These are phyloP conservation scores for Fusarium musae DNA, from an alignment of 2,329 filamentous ascomycete species.

Conservation along the genomic window DNA sequence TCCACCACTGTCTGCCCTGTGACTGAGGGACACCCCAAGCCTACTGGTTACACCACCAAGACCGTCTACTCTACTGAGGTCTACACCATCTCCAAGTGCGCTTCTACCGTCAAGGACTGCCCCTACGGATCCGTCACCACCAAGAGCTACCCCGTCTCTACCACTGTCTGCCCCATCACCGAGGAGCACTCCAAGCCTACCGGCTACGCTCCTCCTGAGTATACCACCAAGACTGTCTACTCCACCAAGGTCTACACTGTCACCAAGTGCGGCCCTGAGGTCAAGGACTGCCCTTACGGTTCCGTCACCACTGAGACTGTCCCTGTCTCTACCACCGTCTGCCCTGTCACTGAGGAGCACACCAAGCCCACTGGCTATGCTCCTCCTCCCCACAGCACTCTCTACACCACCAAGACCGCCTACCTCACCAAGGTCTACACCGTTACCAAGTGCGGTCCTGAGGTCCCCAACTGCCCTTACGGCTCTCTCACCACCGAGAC, in stretches of 20 bases:
- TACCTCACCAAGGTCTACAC: constrained; percentile 50
- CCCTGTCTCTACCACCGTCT: constrained; percentile 10
- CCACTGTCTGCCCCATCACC: constrained; percentile 34
- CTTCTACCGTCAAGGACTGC: constrained; percentile 48
- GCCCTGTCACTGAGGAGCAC: constrained; percentile 24
- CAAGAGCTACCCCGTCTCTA: constrained; percentile 32
- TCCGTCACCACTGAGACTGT: constrained; percentile 41
- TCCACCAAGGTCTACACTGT: constrained; percentile 49
- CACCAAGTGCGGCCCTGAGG: constrained; percentile 44
- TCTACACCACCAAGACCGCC: constrained; percentile 47
- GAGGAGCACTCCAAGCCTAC: constrained; percentile 34
- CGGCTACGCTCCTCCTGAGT: constrained; percentile 48
- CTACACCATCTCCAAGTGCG: constrained; percentile 31
- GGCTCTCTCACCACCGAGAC: constrained; percentile 46
- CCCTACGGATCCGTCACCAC: constrained; percentile 33
- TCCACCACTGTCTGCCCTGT: constrained; percentile 59
- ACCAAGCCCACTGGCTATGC: constrained; percentile 28
- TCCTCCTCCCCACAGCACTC: constrained; percentile 37
- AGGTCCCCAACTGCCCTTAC: constrained; percentile 47
- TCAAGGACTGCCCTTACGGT: constrained; percentile 47
- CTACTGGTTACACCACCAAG: constrained; percentile 45
- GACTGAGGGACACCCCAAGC: constrained; percentile 38
- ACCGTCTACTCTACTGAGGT: constrained; percentile 31
- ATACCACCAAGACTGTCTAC: constrained; percentile 41
- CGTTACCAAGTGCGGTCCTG: constrained; percentile 47